These are phyloP conservation scores for Mucor circinelloides DNA, from an alignment of 371 early-diverging fungal genomes.

Conservation along the genomic window DNA sequence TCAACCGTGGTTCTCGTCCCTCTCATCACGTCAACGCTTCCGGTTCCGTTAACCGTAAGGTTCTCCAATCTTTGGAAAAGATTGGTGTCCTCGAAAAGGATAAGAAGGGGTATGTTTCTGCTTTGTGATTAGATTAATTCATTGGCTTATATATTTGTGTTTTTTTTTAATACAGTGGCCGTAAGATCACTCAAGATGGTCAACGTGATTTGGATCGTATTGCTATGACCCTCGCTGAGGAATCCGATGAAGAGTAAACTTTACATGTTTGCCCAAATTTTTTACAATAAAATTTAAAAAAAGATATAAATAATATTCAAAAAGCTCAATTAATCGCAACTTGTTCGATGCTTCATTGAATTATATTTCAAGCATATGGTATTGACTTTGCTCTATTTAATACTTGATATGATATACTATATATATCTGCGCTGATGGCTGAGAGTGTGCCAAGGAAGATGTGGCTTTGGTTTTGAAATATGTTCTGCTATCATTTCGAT, in stretches of 20 bases:
- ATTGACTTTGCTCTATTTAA: too few relatives aligned
- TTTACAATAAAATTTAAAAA: background rate
- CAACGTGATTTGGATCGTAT: slow-evolving; percentile 87
- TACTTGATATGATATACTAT: too few relatives aligned
- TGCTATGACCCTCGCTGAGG: slow-evolving; percentile 51
- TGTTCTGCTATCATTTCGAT: too few relatives aligned
- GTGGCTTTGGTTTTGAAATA: too few relatives aligned
- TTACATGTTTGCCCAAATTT: background rate
- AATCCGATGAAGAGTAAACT: slow-evolving; percentile 39
- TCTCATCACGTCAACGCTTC: slow-evolving; percentile 86
- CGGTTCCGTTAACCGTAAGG: slow-evolving; percentile 91
- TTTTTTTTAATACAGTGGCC: slow-evolving; percentile 63
- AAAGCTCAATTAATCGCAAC: background rate
- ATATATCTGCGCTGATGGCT: too few relatives aligned
- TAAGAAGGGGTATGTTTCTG: slow-evolving; percentile 72
- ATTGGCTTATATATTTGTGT: background rate
- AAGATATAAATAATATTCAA: background rate
- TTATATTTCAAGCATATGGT: too few relatives aligned
- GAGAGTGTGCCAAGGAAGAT: too few relatives aligned
- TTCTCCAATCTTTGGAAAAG: slow-evolving; percentile 95
- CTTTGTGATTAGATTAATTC: background rate
- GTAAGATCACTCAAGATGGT: slow-evolving; percentile 80
- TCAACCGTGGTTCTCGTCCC: slow-evolving; percentile 92
- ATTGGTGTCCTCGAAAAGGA: slow-evolving; percentile 93
- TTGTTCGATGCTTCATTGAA: background rate